These are phyloP conservation scores for Tylopilus plumbeoviolaceoides DNA, from an alignment of 768 basidiomycete genomes.

Conservation along the genomic window DNA sequence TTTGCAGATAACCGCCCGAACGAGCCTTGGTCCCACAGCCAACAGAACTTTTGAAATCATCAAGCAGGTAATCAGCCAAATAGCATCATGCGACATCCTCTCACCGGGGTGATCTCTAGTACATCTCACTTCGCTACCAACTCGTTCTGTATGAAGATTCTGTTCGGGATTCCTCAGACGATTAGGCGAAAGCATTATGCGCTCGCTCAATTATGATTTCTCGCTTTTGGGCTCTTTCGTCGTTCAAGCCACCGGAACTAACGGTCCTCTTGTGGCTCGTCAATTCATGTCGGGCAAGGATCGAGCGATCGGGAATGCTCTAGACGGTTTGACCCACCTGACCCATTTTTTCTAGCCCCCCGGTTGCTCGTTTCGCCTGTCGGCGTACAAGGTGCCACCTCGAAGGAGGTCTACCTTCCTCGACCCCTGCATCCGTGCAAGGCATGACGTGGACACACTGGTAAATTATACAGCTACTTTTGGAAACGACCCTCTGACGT, in stretches of 20 bases:
- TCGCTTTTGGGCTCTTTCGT: slow-evolving; percentile 7
- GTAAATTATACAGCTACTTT: background rate
- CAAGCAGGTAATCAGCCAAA: background rate
- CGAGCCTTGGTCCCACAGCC: background rate
- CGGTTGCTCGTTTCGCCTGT: background rate
- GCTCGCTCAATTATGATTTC: slow-evolving; percentile 34
- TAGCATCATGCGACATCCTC: background rate
- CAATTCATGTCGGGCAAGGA: slow-evolving; percentile 33
- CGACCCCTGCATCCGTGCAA: slow-evolving; percentile 1
- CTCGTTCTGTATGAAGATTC: slow-evolving; percentile 24
- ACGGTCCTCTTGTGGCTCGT: slow-evolving; percentile 22
- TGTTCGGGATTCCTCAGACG: slow-evolving; percentile 26
- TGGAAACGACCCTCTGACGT: background rate
- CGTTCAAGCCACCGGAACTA: slow-evolving; percentile 18
- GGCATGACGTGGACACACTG: background rate
- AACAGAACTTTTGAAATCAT: background rate
- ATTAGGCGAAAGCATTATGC: slow-evolving; percentile 32
- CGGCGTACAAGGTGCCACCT: slow-evolving; percentile 14
- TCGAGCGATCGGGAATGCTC: background rate
- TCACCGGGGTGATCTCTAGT: slow-evolving; percentile 17
- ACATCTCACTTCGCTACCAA: slow-evolving; percentile 36
- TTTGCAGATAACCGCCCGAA: background rate
- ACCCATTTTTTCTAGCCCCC: background rate
- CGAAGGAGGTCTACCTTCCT: slow-evolving; percentile 11
- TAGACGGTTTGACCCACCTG: background rate